These are phyloP conservation scores for Trichomonas gallinae DNA, from an alignment of 208 protist genomes.

Conservation along the genomic window DNA sequence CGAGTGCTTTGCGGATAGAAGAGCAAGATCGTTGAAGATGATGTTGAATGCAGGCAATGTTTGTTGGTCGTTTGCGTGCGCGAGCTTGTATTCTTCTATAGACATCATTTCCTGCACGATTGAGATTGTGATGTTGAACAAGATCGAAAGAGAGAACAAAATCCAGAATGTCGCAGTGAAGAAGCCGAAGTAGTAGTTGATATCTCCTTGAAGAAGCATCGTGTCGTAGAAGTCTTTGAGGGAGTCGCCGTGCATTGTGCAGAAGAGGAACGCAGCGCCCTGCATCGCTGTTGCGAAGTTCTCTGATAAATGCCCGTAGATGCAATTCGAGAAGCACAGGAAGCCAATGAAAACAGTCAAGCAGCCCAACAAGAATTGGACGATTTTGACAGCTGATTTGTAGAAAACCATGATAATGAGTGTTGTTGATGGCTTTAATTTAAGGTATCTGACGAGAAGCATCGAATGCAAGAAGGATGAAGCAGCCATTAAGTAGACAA, in stretches of 20 bases:
- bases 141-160: neutral
- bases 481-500: neutral
- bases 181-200: neutral
- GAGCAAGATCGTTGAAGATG: neutral
- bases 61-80: neutral
- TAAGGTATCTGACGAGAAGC: neutral
- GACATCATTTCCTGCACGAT: neutral
- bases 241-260: neutral
- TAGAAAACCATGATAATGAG: neutral
- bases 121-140: conserved; percentile 5
- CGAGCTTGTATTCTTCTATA: neutral
- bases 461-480: neutral
- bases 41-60: neutral
- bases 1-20: neutral
- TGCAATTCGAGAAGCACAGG: neutral
- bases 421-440: neutral
- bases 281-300: neutral
- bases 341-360: neutral
- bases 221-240: neutral
- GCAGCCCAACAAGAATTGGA: neutral
- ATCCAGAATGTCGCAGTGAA: neutral
- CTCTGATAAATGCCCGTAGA: neutral
- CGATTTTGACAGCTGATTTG: neutral
- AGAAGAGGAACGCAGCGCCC: neutral
- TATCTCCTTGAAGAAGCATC: neutral